A percentile compares a stretch with the other conserved stretches of the same genome.
Conservation (phyloP, 306 rosid species). For the Luffa acutangula region DNA sequence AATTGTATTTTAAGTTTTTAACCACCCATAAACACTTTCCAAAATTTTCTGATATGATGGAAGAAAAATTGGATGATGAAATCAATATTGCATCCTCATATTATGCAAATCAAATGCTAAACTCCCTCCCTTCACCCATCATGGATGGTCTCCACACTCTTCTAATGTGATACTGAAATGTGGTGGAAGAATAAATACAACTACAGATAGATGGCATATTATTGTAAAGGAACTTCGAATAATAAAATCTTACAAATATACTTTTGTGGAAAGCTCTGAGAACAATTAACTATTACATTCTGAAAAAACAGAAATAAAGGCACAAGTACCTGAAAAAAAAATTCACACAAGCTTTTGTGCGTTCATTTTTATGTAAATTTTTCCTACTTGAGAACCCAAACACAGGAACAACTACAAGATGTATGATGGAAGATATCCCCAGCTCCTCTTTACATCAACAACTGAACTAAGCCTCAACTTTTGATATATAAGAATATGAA, state of each 20-base stretch:
- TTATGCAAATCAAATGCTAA: neutral
- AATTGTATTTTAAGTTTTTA: too few species aligned
- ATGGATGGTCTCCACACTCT: neutral
- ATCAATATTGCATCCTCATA: neutral
- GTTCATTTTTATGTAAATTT: constrained; percentile 5
- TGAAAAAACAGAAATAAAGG: neutral
- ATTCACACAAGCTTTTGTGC: constrained; percentile 3
- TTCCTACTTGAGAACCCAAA: constrained; percentile 6
- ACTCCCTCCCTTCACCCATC: neutral
- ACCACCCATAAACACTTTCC: too few species aligned
- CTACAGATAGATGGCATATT: neutral
- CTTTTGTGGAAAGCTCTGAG: neutral
- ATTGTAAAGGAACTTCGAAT: neutral
- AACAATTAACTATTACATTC: neutral
- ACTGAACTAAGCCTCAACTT: constrained; percentile 15
- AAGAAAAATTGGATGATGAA: neutral
- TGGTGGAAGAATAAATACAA: too few species aligned
- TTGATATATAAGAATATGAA: constrained; percentile 4
- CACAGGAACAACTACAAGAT: constrained; percentile 14
- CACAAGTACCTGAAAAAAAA: neutral
- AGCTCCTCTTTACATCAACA: constrained; percentile 59
- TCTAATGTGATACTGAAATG: neutral
- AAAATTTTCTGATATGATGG: neutral
- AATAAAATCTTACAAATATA: neutral
- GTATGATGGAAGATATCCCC: constrained; percentile 20